Conservation (phyloP, 2,329 filamentous ascomycete genomes). For the Alternaria burnsii region DNA sequence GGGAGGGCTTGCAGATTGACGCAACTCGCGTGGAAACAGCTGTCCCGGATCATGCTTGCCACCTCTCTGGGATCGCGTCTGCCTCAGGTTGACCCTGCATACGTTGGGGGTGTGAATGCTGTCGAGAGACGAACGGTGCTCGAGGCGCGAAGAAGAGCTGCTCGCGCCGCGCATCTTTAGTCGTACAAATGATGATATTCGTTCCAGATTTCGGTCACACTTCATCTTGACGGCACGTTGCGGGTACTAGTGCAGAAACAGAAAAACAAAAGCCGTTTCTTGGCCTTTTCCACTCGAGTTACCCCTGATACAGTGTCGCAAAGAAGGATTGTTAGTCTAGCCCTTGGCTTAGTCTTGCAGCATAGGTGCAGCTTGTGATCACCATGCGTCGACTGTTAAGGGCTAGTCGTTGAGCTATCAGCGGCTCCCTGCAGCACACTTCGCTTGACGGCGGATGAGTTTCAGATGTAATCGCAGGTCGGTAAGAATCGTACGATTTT, state of each 20-base stretch:
- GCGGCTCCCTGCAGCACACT: conserved; percentile 20
- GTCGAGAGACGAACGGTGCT: neutral
- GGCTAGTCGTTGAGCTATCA: conserved; percentile 11
- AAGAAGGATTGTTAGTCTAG: neutral
- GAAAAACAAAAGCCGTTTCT: conserved; percentile 2
- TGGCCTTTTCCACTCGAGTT: neutral
- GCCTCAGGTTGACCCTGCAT: conserved; percentile 15
- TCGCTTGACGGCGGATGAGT: conserved; percentile 17
- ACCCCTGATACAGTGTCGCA: neutral
- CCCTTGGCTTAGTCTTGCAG: conserved; percentile 13
- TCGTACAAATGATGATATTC: neutral
- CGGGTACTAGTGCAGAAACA: conserved; percentile 3
- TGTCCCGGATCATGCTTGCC: conserved; percentile 5
- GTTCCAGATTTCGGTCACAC: conserved; percentile 9
- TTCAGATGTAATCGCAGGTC: conserved; percentile 14
- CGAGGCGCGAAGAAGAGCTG: neutral
- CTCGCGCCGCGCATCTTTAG: neutral
- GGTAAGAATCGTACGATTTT: conserved; percentile 15
- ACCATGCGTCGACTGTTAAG: conserved; percentile 1
- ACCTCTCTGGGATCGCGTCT: conserved; percentile 1
- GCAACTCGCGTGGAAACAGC: neutral
- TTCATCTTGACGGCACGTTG: neutral
- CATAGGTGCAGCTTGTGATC: conserved; percentile 13
- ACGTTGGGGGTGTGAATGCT: neutral
- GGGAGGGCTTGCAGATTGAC: conserved; percentile 1